Evolutionary conservation across 73 alveolate species (phyloP), one percentile per base, ranked within the genome.

Genomic region (Paraurostyla sp.): DNA sequence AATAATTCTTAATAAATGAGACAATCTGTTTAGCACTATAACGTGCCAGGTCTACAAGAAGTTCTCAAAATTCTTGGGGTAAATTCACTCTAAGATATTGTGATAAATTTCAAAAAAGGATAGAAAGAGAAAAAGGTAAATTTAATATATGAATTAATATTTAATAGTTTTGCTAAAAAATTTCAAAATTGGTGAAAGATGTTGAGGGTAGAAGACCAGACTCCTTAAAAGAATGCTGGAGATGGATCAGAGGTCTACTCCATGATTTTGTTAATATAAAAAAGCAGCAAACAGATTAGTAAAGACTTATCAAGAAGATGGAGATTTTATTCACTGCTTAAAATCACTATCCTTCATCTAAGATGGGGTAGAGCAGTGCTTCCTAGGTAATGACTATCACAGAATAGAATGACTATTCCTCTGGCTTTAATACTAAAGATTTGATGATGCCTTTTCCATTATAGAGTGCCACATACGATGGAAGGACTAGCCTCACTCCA

Each of bases 151-250:
- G 13, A 46, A 46, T 46, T 46, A 15, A 46, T 46, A 46, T 46
- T n/a, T 15, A 46, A 46, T 46, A 69, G 62, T 69, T 69, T 36
- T 69, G 84, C 36, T 46, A 69, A 22, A 69, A 69, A 69, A 38
- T 69, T 11, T 35, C 40, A 13, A 69, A 69, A 23, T 43, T 69
- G 23, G 84, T 69, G 13, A 30, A 32, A 42, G 84, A 69, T 38
- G 84, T 69, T 13, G 84, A 69, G 40, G 84, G 84, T 4, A 69
- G 36, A 69, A 69, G 40, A 23, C 84, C 84, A 35, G 84, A 69
- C 3, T 41, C 58, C 15, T 32, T 69, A 9, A 69, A 69, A 25
- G 65, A 41, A 15, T 69, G 84, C 40, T 69, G 84, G 84, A 33
- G 65, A 69, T 69, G 84, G 84, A 69, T 69, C 4, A 38, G 41